These are phyloP conservation scores for Grifola frondosa DNA, from an alignment of 1,284 basidiomycete species.

Conservation along the genomic window DNA sequence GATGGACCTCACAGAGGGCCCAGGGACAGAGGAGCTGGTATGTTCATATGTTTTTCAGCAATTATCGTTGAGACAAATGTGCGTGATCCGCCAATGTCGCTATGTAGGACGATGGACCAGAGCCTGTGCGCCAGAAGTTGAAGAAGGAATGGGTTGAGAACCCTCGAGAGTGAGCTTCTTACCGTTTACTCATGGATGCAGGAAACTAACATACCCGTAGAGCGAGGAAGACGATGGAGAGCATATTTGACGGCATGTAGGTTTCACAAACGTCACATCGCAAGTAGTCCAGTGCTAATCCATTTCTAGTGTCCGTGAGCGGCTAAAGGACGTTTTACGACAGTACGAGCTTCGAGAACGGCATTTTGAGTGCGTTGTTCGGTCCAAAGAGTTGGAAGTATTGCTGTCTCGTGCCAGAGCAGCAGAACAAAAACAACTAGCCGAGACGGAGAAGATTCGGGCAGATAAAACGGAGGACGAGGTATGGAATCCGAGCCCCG, in stretches of 20 bases:
- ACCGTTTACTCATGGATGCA: not conserved
- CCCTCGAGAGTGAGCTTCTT: slow-evolving; percentile 58
- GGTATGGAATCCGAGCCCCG: slow-evolving; percentile 39
- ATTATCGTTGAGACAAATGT: slow-evolving; percentile 28
- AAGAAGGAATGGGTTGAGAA: slow-evolving; percentile 77
- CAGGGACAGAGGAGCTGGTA: slow-evolving; percentile 58
- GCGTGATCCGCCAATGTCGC: not conserved
- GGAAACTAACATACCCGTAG: slow-evolving; percentile 36
- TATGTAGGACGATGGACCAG: slow-evolving; percentile 59
- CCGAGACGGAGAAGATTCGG: slow-evolving; percentile 66
- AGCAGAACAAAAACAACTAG: slow-evolving; percentile 78
- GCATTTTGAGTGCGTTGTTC: slow-evolving; percentile 85
- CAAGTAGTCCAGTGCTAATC: slow-evolving; percentile 4
- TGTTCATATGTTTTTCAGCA: too few species aligned
- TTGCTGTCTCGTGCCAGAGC: slow-evolving; percentile 78
- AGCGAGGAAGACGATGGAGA: slow-evolving; percentile 69
- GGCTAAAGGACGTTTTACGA: slow-evolving; percentile 77
- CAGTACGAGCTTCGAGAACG: slow-evolving; percentile 84
- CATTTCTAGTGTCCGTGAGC: slow-evolving; percentile 64
- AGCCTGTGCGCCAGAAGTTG: slow-evolving; percentile 62
- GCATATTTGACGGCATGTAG: slow-evolving; percentile 79
- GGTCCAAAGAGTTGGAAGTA: slow-evolving; percentile 85
- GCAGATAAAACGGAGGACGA: slow-evolving; percentile 72
- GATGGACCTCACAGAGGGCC: slow-evolving; percentile 78
- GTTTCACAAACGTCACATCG: slow-evolving; percentile 28